These are phyloP conservation scores for Zoysia pacifica DNA, from an alignment of 176 grass and related monocot genomes.

Conservation along the genomic window DNA sequence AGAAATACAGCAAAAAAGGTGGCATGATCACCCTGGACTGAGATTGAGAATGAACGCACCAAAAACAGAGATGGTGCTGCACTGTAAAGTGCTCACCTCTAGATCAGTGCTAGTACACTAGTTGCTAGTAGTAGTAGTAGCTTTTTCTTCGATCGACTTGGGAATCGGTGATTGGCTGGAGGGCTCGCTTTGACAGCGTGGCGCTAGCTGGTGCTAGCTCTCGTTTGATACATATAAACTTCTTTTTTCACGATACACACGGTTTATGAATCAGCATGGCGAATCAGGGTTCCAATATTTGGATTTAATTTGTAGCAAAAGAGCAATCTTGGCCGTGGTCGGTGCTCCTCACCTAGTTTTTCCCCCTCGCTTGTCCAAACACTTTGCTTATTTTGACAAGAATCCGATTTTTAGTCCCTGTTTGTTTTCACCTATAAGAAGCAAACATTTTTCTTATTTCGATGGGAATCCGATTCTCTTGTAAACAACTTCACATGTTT, in stretches of 20 bases:
- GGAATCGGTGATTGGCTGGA: slow-evolving; percentile 19
- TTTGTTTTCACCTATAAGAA: too few relatives aligned
- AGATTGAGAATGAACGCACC: background rate
- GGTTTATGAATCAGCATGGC: background rate
- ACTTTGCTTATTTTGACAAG: too few relatives aligned
- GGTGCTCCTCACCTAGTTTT: background rate
- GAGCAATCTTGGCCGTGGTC: background rate
- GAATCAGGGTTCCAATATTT: background rate
- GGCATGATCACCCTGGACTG: background rate
- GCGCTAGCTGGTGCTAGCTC: background rate
- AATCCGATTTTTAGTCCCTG: too few relatives aligned
- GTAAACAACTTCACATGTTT: too few relatives aligned
- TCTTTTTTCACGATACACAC: slow-evolving; percentile 15
- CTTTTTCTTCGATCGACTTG: background rate
- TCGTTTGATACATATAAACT: background rate
- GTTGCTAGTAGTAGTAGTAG: background rate
- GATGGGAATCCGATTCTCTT: too few relatives aligned
- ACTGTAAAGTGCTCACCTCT: slow-evolving; percentile 30
- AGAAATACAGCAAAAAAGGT: background rate
- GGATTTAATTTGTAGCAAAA: background rate
- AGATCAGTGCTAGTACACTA: background rate
- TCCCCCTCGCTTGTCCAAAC: too few relatives aligned
- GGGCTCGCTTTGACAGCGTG: slow-evolving; percentile 35
- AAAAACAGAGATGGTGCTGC: background rate
- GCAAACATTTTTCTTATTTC: too few relatives aligned